These are phyloP conservation scores for Lachnellula suecica DNA, from an alignment of 2,329 filamentous ascomycete genomes.

Conservation along the genomic window DNA sequence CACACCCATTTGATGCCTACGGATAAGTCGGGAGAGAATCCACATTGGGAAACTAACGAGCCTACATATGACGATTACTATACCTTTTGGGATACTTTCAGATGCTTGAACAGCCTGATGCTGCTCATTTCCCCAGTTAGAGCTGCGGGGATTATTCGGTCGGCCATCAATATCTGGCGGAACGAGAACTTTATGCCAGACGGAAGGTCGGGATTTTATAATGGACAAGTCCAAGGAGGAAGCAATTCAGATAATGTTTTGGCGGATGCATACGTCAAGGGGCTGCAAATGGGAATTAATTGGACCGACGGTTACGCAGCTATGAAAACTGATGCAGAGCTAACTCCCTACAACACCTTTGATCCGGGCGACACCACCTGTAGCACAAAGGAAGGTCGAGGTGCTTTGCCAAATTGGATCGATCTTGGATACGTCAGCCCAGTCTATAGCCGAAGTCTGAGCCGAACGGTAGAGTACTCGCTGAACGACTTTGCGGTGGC, in stretches of 20 bases:
- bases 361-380: conserved; percentile 51
- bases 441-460: conserved; percentile 56
- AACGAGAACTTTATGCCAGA: conserved; percentile 64
- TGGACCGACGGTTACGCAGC: conserved; percentile 58
- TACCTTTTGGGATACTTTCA: conserved; percentile 63
- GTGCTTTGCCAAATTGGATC: conserved; percentile 68
- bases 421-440: conserved; percentile 59
- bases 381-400: conserved; percentile 64
- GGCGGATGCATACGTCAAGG: conserved; percentile 71
- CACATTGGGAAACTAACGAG: conserved; percentile 59
- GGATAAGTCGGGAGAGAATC: conserved; percentile 68
- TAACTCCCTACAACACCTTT: conserved; percentile 55
- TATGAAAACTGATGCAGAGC: conserved; percentile 65
- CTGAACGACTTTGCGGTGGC: conserved; percentile 67
- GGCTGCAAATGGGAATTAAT: conserved; percentile 56
- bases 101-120: conserved; percentile 58
- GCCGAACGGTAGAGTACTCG: conserved; percentile 64
- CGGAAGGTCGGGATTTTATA: conserved; percentile 64
- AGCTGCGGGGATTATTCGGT: conserved; percentile 64
- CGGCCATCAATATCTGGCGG: conserved; percentile 65
- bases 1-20: conserved; percentile 64
- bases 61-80: conserved; percentile 72
- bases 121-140: conserved; percentile 60
- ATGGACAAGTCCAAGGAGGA: conserved; percentile 66
- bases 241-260: conserved; percentile 70